Evolutionary conservation across 2,329 filamentous ascomycete genomes (phyloP).

Genomic region (Pyrenochaeta sp.): DNA sequence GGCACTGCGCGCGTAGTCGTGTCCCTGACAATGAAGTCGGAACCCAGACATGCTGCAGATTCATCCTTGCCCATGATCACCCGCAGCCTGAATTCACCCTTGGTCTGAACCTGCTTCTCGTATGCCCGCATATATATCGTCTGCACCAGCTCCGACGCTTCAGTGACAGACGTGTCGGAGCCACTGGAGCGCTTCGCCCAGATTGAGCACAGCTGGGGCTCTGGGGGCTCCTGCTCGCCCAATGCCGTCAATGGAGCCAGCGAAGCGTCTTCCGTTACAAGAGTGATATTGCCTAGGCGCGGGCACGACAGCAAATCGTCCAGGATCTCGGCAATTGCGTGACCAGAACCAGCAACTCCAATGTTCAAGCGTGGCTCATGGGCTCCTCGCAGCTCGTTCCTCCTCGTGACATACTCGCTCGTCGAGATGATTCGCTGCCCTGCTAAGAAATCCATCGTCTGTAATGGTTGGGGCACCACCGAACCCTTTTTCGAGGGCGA

Average conservation of each 20-base stretch:
- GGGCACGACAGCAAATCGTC: conserved; percentile 44
- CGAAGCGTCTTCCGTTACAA: conserved; percentile 43
- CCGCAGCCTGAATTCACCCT: conserved; percentile 37
- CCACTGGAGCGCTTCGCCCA: conserved; percentile 40
- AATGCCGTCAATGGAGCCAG: conserved; percentile 39
- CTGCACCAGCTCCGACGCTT: conserved; percentile 40
- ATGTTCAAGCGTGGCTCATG: conserved; percentile 39
- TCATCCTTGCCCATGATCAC: conserved; percentile 36
- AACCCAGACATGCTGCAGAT: conserved; percentile 29
- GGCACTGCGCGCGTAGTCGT: conserved; percentile 19
- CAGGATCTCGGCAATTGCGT: conserved; percentile 38
- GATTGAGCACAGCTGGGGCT: conserved; percentile 44
- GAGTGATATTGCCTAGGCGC: conserved; percentile 43
- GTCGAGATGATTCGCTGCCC: conserved; percentile 45
- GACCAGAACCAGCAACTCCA: conserved; percentile 40
- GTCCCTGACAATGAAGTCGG: conserved; percentile 43
- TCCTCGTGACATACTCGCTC: conserved; percentile 39
- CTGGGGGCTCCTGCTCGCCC: conserved; percentile 31
- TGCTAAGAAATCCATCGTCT: conserved; percentile 36
- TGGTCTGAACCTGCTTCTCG: conserved; percentile 45
- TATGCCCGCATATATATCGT: conserved; percentile 45
- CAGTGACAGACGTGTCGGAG: conserved; percentile 24
- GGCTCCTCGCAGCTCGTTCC: conserved; percentile 38
- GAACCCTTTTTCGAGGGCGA: conserved; percentile 25
- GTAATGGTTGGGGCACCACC: conserved; percentile 26